Percentiles rank a stretch among this genome's conserved stretches.
Evolutionary conservation across 1,284 basidiomycete species (phyloP).

Genomic region (Athelia sp.): DNA sequence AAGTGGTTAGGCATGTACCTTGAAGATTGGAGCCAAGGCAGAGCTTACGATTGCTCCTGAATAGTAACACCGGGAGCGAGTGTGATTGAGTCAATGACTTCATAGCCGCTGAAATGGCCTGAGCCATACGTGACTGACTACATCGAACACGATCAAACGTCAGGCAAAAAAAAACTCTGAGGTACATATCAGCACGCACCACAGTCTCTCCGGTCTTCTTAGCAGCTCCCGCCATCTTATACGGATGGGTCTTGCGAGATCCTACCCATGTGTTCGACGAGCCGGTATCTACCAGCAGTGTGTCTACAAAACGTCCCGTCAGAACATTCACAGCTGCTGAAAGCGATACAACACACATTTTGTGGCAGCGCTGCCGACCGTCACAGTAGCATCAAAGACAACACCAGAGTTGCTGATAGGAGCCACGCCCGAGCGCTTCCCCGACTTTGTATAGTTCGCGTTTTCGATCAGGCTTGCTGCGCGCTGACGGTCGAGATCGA

Average conservation of each 20-base stretch:
- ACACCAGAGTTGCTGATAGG: conserved; percentile 40
- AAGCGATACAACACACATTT: conserved; percentile 33
- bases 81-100: conserved; percentile 43
- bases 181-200: too few species aligned
- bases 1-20: conserved; percentile 5
- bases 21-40: neutral
- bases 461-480: conserved; percentile 35
- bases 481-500: conserved; percentile 52
- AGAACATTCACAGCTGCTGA: neutral
- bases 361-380: conserved; percentile 56
- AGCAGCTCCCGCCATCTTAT: conserved; percentile 45
- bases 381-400: conserved; percentile 47
- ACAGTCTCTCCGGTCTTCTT: conserved; percentile 32
- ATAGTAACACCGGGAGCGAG: conserved; percentile 32
- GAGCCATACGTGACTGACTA: conserved; percentile 50
- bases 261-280: conserved; percentile 69
- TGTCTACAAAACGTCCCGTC: conserved; percentile 12
- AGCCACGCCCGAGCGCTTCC: conserved; percentile 28
- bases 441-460: too few species aligned
- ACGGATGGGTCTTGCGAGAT: conserved; percentile 29
- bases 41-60: conserved; percentile 26
- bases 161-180: neutral
- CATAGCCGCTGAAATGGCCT: conserved; percentile 45
- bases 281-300: conserved; percentile 22
- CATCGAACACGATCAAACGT: too few species aligned